Evolutionary conservation across 805 yeast genomes (phyloP).

Genomic region (Lachancea fermentati): DNA sequence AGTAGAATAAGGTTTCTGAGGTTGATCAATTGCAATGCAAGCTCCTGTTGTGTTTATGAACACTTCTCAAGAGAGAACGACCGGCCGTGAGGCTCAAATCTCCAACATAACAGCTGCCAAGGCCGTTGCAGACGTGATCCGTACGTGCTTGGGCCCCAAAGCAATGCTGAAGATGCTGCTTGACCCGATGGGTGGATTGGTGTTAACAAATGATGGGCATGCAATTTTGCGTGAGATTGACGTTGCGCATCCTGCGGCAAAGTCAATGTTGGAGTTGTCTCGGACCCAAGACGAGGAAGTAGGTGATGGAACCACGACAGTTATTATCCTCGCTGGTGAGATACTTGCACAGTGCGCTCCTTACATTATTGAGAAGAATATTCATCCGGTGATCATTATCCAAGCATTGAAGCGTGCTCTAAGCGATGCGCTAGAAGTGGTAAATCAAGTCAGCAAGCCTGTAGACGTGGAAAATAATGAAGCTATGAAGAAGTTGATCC

Average conservation of each 20-base stretch:
- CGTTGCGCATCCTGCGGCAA: slow-evolving; percentile 98
- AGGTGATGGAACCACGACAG: slow-evolving; percentile 98
- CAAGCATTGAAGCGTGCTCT: slow-evolving; percentile 90
- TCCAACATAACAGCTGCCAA: slow-evolving; percentile 99
- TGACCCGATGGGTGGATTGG: slow-evolving; percentile 94
- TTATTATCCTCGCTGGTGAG: slow-evolving; percentile 94
- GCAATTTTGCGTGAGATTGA: slow-evolving; percentile 96
- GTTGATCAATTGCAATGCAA: slow-evolving; percentile 47
- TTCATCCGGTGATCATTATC: slow-evolving; percentile 94
- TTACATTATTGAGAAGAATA: slow-evolving; percentile 80
- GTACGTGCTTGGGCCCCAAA: slow-evolving; percentile 98
- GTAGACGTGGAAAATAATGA: slow-evolving; percentile 79
- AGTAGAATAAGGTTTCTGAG: too few relatives aligned
- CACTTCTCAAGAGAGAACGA: slow-evolving; percentile 86
- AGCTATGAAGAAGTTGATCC: slow-evolving; percentile 80
- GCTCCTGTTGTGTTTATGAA: slow-evolving; percentile 83
- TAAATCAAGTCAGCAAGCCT: slow-evolving; percentile 75
- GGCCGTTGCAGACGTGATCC: slow-evolving; percentile 94
- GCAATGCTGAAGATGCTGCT: slow-evolving; percentile 97
- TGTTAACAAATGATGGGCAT: slow-evolving; percentile 96
- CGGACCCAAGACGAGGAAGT: slow-evolving; percentile 98
- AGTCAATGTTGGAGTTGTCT: slow-evolving; percentile 93
- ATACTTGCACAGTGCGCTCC: slow-evolving; percentile 93
- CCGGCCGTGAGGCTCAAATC: slow-evolving; percentile 95
- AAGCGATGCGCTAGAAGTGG: slow-evolving; percentile 82